Conservation (phyloP, 2,329 filamentous ascomycete species). For the Penicillium sclerotigenum region DNA sequence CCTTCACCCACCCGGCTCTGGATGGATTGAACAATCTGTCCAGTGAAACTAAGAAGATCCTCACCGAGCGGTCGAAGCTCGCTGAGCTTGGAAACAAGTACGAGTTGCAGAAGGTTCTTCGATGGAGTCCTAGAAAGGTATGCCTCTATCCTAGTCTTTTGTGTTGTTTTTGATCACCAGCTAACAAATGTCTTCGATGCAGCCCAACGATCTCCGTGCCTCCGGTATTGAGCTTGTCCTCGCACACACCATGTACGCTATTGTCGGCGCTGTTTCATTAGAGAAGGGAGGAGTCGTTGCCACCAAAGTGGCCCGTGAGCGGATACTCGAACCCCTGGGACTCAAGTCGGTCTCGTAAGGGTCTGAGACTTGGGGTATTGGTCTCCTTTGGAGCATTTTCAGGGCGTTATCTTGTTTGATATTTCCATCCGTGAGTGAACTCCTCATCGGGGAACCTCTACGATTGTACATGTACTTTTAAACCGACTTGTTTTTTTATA, state of each 20-base stretch:
- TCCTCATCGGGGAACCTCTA: conserved; percentile 18
- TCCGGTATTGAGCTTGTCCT: conserved; percentile 76
- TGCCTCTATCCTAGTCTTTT: conserved; percentile 29
- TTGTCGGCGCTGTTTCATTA: conserved; percentile 84
- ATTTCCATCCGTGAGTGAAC: conserved; percentile 20
- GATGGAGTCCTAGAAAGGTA: conserved; percentile 87
- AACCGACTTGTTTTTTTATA: conserved; percentile 22
- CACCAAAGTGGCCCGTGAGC: conserved; percentile 69
- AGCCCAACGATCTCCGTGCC: conserved; percentile 64
- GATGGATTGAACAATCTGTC: conserved; percentile 71
- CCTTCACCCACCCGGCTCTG: conserved; percentile 69
- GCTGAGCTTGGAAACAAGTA: conserved; percentile 65
- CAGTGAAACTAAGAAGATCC: conserved; percentile 55
- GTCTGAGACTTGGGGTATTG: conserved; percentile 19
- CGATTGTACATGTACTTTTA: conserved; percentile 38
- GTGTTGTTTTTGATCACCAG: conserved; percentile 1
- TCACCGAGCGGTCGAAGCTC: conserved; percentile 65
- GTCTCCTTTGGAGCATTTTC: conserved; percentile 36
- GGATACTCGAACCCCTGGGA: conserved; percentile 60
- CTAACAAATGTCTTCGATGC: neutral
- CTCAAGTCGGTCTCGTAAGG: conserved; percentile 31
- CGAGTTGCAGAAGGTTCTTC: conserved; percentile 69
- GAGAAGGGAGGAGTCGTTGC: conserved; percentile 80
- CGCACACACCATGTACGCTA: conserved; percentile 74
- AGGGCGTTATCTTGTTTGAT: conserved; percentile 34